phyloP scores from a whole-genome alignment of 2,329 filamentous ascomycete genomes.

The Corniculantispora saksenae region DNA sequence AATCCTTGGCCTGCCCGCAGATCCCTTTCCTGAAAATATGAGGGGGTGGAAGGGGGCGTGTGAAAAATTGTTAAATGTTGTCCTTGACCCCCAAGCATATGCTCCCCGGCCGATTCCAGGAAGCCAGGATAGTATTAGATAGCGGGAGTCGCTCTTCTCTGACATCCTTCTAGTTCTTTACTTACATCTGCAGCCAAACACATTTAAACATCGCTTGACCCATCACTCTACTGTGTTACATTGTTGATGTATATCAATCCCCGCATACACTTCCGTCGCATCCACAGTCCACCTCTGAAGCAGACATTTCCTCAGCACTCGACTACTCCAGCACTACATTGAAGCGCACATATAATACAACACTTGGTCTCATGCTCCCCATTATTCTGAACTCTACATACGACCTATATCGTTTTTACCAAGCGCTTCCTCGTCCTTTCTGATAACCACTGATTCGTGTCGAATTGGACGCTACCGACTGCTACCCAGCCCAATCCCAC shows the following conservation, averaged over 20 bases:
- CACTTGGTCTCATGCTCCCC: not conserved
- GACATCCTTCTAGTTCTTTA: not conserved
- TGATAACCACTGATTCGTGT: not conserved
- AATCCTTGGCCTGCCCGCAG: not conserved
- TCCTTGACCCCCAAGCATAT: not conserved
- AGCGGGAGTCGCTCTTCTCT: not conserved
- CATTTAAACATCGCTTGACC: not conserved
- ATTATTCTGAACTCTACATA: not conserved
- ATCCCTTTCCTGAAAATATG: not conserved
- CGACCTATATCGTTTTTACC: not conserved
- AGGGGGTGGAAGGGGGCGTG: not conserved
- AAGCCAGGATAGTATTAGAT: constrained; percentile 10
- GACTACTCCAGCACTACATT: not conserved
- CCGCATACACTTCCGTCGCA: not conserved
- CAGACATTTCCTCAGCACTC: not conserved
- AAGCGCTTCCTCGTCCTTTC: not conserved
- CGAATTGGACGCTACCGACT: not conserved
- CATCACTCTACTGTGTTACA: not conserved
- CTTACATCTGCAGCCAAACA: not conserved
- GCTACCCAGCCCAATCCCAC: too few relatives aligned
- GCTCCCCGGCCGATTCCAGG: not conserved
- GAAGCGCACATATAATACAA: not conserved
- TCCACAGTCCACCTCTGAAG: not conserved
- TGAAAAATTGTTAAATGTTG: not conserved
- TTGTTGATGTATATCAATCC: not conserved